Base-by-base conservation (phyloP, 1,284 basidiomycete species). In the Leccinum pachyderme region DNA sequence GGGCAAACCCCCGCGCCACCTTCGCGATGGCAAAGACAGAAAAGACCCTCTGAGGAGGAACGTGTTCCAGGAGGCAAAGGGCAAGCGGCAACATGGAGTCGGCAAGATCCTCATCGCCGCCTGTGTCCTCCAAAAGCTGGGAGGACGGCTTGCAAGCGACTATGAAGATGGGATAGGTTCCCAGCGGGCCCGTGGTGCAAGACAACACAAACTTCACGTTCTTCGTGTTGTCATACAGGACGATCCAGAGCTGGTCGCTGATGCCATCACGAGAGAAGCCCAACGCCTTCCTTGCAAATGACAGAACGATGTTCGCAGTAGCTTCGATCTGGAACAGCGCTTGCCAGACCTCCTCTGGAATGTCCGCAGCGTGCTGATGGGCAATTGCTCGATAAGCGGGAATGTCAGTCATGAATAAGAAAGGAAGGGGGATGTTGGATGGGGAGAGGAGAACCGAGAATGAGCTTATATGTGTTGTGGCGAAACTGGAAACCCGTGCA, bases 161-260 rank as follows among this genome's bases (percentile, higher is more conserved):
- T 37, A 86, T 74, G 68, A 87, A 86, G n/a, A 83, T 63, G 8
- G 84, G 85, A 57, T 88, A 87, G 47, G 71, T 57, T 1, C 79
- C 86, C 32, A 84, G 71, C 3, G 73, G 69, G 0, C 81, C 80
- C 25, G 74, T 67, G 0, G 82, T 84, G 59, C 81, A 81, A 1
- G 84, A 79, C 2, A 87, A 67, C 5, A 89, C 73, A 54, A 87
- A 80, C 35, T 81, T 75, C 51, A 86, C 70, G 47, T 28, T n/a
- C 39, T 56, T 27, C 24, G 51, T 0, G 67, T 68, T 9, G 63
- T 67, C 59, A 9, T 54, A 74, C 46, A 75, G 75, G 2, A 74
- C 73, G 13, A 89, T 75, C 84, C 85, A 89, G 3, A 78, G 52
- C 27, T 82, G 61, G 15, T 46, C 27, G 44, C 44, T 18, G 27